Conservation (phyloP, 371 early-diverging fungal species). For the Dichotomocladium elegans region DNA sequence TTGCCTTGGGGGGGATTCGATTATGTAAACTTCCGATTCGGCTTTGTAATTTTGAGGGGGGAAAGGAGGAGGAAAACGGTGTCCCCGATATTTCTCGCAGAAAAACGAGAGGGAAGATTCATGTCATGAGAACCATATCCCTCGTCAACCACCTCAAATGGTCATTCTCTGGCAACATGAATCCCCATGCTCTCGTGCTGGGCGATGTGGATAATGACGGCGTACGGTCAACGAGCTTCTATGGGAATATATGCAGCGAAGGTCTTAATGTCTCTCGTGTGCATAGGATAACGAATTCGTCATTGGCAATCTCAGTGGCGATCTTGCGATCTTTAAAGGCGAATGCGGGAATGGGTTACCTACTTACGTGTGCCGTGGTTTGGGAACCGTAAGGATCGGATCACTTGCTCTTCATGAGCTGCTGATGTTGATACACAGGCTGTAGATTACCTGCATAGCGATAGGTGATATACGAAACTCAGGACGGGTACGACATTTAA, state of each 20-base stretch:
- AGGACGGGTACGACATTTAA: constrained; percentile 36
- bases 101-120: no score
- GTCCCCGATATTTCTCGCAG: no score
- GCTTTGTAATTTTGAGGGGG: no score
- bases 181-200: constrained; percentile 74
- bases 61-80: no score
- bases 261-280: no score
- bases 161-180: constrained; percentile 80
- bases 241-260: neutral
- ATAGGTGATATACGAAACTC: constrained; percentile 64
- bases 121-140: constrained; percentile 58
- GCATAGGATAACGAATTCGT: constrained; percentile 82
- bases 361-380: constrained; percentile 51
- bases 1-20: no score
- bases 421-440: neutral
- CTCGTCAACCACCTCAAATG: constrained; percentile 73
- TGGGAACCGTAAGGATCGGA: constrained; percentile 53
- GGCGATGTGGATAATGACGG: constrained; percentile 82
- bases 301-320: constrained; percentile 76
- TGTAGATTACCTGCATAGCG: constrained; percentile 64
- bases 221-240: no score
- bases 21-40: no score
- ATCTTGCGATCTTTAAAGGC: constrained; percentile 78
- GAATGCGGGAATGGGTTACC: constrained; percentile 50
- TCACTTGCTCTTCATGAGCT: neutral